These are phyloP conservation scores for Lentinus brumalis DNA, from an alignment of 768 basidiomycete species.

Conservation along the genomic window DNA sequence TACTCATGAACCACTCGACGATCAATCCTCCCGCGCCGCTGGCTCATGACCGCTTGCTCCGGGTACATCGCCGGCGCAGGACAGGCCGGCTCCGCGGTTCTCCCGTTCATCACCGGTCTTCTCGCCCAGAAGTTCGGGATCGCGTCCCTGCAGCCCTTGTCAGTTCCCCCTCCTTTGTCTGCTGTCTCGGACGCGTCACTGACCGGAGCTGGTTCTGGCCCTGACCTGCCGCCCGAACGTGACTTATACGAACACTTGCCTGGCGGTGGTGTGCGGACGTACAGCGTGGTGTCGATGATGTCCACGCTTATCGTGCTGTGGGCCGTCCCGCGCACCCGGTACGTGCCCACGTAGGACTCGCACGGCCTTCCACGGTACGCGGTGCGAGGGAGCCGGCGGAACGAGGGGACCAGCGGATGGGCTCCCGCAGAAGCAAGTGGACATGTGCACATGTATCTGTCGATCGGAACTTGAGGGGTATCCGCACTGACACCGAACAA, in stretches of 20 bases:
- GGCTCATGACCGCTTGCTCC: constrained; percentile 61
- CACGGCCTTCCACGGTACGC: neutral
- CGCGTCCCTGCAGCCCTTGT: constrained; percentile 63
- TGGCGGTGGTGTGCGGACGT: neutral
- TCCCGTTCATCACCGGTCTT: constrained; percentile 75
- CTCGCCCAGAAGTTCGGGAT: constrained; percentile 66
- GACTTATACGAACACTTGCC: neutral
- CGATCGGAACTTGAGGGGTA: too few relatives aligned
- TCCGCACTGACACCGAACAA: too few relatives aligned
- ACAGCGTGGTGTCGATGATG: constrained; percentile 64
- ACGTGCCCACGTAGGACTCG: constrained; percentile 9
- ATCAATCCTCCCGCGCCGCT: constrained; percentile 67
- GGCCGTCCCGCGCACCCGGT: constrained; percentile 42
- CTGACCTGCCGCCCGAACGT: neutral
- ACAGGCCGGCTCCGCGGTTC: constrained; percentile 67
- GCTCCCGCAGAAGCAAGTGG: too few relatives aligned
- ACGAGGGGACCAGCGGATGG: too few relatives aligned
- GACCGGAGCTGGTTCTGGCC: neutral
- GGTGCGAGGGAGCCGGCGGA: neutral
- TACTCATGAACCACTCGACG: constrained; percentile 69
- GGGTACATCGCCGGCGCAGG: constrained; percentile 48
- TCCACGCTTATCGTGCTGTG: constrained; percentile 56
- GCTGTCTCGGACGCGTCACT: neutral
- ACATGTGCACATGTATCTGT: too few relatives aligned
- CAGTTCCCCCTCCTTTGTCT: constrained; percentile 26